Conservation (phyloP, 1,284 basidiomycete genomes). For the Ustanciosporium gigantosporum region DNA sequence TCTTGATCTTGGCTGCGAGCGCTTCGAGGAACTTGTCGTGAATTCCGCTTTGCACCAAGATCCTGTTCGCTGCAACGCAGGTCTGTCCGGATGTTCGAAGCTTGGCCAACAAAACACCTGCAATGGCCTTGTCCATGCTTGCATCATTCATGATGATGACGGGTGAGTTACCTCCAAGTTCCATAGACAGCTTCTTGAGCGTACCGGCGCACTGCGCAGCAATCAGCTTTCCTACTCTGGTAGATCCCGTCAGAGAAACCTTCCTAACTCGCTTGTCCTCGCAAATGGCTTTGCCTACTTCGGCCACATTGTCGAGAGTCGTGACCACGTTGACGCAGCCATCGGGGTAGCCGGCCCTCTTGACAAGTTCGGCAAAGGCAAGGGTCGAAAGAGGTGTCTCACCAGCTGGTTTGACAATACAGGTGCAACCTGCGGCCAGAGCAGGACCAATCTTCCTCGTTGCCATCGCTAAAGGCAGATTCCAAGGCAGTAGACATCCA, state of each 20-base stretch:
- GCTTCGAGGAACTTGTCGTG: slow-evolving; percentile 29
- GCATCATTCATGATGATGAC: slow-evolving; percentile 76
- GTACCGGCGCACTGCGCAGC: slow-evolving; percentile 18
- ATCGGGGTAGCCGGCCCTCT: slow-evolving; percentile 22
- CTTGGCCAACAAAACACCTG: slow-evolving; percentile 30
- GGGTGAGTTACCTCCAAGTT: slow-evolving; percentile 89
- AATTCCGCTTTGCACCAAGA: slow-evolving; percentile 32
- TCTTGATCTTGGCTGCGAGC: slow-evolving; percentile 16
- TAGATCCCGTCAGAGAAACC: slow-evolving; percentile 31
- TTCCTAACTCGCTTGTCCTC: slow-evolving; percentile 23
- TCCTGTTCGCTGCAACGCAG: slow-evolving; percentile 41
- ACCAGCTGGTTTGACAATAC: slow-evolving; percentile 30
- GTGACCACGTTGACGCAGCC: slow-evolving; percentile 26
- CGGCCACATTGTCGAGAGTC: slow-evolving; percentile 16
- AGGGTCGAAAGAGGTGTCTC: slow-evolving; percentile 24
- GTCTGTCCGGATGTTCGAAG: slow-evolving; percentile 31
- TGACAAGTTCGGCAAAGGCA: slow-evolving; percentile 23
- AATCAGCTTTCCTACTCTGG: slow-evolving; percentile 28
- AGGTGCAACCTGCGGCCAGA: slow-evolving; percentile 19
- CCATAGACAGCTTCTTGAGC: slow-evolving; percentile 83
- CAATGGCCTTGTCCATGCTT: slow-evolving; percentile 62
- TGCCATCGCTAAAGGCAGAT: slow-evolving; percentile 40
- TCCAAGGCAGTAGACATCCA: slow-evolving; percentile 39
- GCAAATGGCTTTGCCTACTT: slow-evolving; percentile 29
- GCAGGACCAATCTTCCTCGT: slow-evolving; percentile 30